These are phyloP conservation scores for Syzygium aromaticum DNA, from an alignment of 345 rosid species.

Conservation along the genomic window DNA sequence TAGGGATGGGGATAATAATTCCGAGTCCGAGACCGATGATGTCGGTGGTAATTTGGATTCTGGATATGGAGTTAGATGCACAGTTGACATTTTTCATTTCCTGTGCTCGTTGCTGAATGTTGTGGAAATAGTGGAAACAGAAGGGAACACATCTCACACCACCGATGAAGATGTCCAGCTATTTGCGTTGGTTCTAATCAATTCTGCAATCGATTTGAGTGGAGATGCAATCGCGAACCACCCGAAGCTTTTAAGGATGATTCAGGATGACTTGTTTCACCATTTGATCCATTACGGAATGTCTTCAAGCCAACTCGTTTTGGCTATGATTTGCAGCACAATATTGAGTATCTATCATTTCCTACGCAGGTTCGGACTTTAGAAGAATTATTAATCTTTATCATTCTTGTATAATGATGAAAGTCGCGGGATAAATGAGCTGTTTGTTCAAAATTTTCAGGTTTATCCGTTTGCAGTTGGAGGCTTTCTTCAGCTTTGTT, in stretches of 20 bases:
- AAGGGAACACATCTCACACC: slow-evolving; percentile 38
- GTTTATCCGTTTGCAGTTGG: slow-evolving; percentile 81
- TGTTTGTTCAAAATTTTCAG: slow-evolving; percentile 18
- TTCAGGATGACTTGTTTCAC: slow-evolving; percentile 79
- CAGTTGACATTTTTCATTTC: slow-evolving; percentile 80
- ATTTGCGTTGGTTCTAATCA: slow-evolving; percentile 58
- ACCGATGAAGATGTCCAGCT: slow-evolving; percentile 71
- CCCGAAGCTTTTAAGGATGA: slow-evolving; percentile 64
- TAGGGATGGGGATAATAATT: slow-evolving; percentile 29
- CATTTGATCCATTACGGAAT: slow-evolving; percentile 82
- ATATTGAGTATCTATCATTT: slow-evolving; percentile 78
- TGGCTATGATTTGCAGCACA: slow-evolving; percentile 85
- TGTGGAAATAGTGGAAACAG: slow-evolving; percentile 53
- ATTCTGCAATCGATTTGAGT: slow-evolving; percentile 64
- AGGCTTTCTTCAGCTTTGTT: slow-evolving; percentile 76
- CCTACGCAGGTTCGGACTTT: slow-evolving; percentile 49
- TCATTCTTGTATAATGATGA: background rate
- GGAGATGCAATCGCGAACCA: slow-evolving; percentile 74
- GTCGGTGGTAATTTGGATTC: slow-evolving; percentile 19
- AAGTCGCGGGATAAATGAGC: background rate
- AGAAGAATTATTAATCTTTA: background rate
- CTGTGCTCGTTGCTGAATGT: slow-evolving; percentile 72
- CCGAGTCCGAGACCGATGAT: slow-evolving; percentile 64
- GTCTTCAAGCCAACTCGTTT: slow-evolving; percentile 59
- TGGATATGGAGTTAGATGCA: slow-evolving; percentile 61